Evolutionary conservation across 306 rosid genomes (phyloP).

Genomic region (Cicer pinnatifidum): DNA sequence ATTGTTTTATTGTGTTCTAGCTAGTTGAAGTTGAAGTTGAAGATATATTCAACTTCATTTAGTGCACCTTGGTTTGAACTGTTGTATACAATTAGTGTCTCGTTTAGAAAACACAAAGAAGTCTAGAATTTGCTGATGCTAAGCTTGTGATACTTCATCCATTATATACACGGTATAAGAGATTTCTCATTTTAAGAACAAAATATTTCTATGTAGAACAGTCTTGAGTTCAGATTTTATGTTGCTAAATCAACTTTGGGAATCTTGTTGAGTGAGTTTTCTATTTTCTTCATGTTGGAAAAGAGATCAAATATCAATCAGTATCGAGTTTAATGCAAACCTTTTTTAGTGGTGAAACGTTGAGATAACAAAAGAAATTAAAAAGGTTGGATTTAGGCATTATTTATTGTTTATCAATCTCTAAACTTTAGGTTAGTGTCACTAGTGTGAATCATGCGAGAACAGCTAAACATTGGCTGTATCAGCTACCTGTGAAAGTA

Average conservation of each 20-base stretch:
- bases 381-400: not conserved
- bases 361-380: not conserved
- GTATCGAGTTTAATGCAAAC: not conserved
- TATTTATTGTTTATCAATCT: not conserved
- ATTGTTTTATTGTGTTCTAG: conserved; percentile 40
- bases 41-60: conserved; percentile 30
- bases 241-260: not conserved
- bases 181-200: not conserved
- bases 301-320: conserved; percentile 1
- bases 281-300: not conserved
- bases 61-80: conserved; percentile 24
- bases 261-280: not conserved
- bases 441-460: conserved; percentile 19
- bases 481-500: not conserved
- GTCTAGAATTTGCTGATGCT: conserved; percentile 18
- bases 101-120: not conserved
- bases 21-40: conserved; percentile 38
- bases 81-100: conserved; percentile 40
- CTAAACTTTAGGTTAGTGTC: not conserved
- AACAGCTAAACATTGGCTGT: conserved; percentile 31
- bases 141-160: not conserved
- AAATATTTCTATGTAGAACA: not conserved
- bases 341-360: not conserved
- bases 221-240: not conserved
- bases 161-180: not conserved